Evolutionary conservation across 441 rosid genomes (phyloP), one percentile per base, ranked within the genome.

Genomic region (Kokia cookei): DNA sequence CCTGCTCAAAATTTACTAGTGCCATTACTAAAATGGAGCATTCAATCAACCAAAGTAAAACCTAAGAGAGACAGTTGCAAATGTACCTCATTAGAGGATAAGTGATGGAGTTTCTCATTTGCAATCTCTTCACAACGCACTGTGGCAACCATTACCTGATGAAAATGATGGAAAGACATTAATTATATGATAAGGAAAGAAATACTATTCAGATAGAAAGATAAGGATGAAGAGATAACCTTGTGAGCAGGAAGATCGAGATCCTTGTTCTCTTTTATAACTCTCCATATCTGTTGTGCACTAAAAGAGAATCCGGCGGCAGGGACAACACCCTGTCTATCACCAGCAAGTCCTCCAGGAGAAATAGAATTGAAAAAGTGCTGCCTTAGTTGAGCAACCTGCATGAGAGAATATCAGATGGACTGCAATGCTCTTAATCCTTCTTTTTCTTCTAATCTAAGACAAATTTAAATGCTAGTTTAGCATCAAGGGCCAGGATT

Each of bases 261-360:
- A 82, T 95, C 99, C 83, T 85, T 93, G 79, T 95, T 86, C 83
- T 93, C 97, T 73, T 81, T 91, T 71, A 95, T 93, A 53, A 84
- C 88, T 83, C 86, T 89, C 97, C 99, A 95, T 64, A 89, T 91
- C 78, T 89, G 85, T 75, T 91, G 97, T 22, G 92, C 83, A 74
- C 96, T 88, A 70, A 89, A 89, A 64, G 96, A 88, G 85, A 94
- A 94, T 59, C 93, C 97, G 24, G 97, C 88, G 72, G 99, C 99
- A 72, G 97, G 94, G 72, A 91, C 90, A 37, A 84, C 90, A 73
- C 90, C 92, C 64, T 84, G 85, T 72, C 93, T 83, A 77, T 94
- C 91, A 83, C 97, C 96, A 47, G 94, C 86, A 77, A 94, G 92
- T 65, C 97, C 93, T 69, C 97, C 93, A 12, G 91, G 97, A 80